Conservation (phyloP, 148 eudicot genomes). For the Spergularia marina region DNA sequence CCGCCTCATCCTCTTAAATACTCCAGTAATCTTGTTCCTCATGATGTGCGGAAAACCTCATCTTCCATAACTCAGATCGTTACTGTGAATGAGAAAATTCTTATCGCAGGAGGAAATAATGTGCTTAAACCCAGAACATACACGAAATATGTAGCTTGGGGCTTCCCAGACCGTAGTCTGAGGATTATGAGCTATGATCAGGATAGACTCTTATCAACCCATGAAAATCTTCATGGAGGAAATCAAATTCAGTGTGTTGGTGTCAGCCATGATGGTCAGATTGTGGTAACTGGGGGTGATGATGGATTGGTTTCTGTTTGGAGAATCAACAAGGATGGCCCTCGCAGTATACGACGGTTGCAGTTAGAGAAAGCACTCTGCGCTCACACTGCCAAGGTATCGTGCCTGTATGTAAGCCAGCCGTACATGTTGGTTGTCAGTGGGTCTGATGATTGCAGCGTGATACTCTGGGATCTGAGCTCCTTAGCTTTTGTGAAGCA, state of each 20-base stretch:
- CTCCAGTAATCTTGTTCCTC: constrained; percentile 57
- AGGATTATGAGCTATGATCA: constrained; percentile 81
- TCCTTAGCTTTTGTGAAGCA: constrained; percentile 74
- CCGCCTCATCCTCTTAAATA: constrained; percentile 69
- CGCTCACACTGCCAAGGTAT: constrained; percentile 68
- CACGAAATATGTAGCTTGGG: constrained; percentile 85
- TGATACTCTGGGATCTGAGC: constrained; percentile 90
- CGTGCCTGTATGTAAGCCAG: constrained; percentile 81
- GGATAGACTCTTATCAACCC: constrained; percentile 86
- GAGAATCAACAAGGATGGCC: constrained; percentile 67
- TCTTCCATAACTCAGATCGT: constrained; percentile 77
- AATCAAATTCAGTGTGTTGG: constrained; percentile 84
- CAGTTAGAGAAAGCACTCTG: constrained; percentile 73
- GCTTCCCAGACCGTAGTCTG: constrained; percentile 91
- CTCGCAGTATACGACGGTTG: constrained; percentile 51
- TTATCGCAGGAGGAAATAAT: constrained; percentile 57
- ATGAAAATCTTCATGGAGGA: constrained; percentile 89
- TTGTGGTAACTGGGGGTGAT: constrained; percentile 79
- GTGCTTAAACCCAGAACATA: constrained; percentile 81
- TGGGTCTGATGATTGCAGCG: constrained; percentile 90
- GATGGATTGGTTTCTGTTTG: constrained; percentile 82
- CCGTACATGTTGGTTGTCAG: constrained; percentile 93
- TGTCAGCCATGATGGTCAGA: constrained; percentile 82
- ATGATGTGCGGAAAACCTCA: constrained; percentile 57
- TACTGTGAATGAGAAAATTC: constrained; percentile 60